phyloP scores from a whole-genome alignment of 495 filamentous ascomycete genomes.

The Lepraria neglecta region DNA sequence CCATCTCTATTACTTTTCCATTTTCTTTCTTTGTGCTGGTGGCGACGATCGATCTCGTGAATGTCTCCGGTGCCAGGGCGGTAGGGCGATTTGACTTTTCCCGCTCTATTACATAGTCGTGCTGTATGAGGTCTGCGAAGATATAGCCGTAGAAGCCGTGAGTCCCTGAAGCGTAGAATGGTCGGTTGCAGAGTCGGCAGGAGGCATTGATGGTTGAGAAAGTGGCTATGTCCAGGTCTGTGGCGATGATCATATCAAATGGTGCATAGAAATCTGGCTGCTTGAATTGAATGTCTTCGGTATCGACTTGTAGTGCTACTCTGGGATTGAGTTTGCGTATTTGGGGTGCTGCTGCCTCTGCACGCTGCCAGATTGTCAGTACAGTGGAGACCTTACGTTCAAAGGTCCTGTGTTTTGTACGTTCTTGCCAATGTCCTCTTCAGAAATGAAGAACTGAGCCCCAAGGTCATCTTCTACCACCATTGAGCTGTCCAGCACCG shows the following conservation, averaged over 20 bases:
- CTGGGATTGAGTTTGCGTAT: constrained; percentile 85
- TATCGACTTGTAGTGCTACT: constrained; percentile 68
- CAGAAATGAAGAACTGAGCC: constrained; percentile 79
- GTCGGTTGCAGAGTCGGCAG: constrained; percentile 63
- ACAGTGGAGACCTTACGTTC: background rate
- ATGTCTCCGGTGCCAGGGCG: constrained; percentile 56
- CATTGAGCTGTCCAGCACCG: constrained; percentile 72
- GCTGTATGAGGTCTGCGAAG: constrained; percentile 83
- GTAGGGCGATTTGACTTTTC: constrained; percentile 70
- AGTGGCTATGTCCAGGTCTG: constrained; percentile 66
- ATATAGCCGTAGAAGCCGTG: constrained; percentile 94
- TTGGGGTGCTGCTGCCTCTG: constrained; percentile 69
- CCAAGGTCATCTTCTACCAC: constrained; percentile 79
- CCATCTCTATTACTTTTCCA: constrained; percentile 72
- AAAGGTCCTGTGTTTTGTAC: constrained; percentile 37
- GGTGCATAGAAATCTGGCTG: constrained; percentile 62
- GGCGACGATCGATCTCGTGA: constrained; percentile 67
- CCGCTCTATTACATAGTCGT: constrained; percentile 82
- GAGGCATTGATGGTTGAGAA: constrained; percentile 75
- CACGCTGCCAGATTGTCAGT: constrained; percentile 50
- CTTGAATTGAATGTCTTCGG: constrained; percentile 53
- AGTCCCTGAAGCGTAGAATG: constrained; percentile 82
- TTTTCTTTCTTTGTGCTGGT: constrained; percentile 66
- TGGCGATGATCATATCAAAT: constrained; percentile 89
- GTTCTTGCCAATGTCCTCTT: constrained; percentile 68